Conservation (phyloP, 1,284 basidiomycete genomes). For the Cutaneotrichosporon sp. region DNA sequence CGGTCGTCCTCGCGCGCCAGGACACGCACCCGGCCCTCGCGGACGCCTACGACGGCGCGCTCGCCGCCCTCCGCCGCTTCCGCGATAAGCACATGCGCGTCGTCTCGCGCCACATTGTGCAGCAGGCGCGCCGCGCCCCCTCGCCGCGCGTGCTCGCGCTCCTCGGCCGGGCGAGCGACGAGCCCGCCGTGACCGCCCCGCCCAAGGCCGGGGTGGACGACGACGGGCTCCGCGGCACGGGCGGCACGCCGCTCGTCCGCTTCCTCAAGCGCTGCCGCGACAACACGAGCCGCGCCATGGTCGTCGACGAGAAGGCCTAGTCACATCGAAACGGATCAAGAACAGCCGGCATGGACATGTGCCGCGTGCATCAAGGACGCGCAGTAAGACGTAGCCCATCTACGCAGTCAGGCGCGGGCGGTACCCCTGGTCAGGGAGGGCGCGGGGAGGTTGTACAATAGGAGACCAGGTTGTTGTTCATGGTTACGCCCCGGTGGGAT, state of each 20-base stretch:
- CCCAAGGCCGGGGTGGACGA: slow-evolving; percentile 15
- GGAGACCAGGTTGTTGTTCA: slow-evolving; percentile 10
- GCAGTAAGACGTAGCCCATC: slow-evolving; percentile 12
- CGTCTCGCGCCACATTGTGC: slow-evolving; percentile 79
- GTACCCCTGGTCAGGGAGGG: slow-evolving; percentile 10
- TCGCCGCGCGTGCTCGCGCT: slow-evolving; percentile 37
- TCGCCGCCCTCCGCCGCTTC: slow-evolving; percentile 73
- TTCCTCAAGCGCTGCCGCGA: slow-evolving; percentile 80
- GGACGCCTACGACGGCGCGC: slow-evolving; percentile 71
- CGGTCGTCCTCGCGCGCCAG: slow-evolving; percentile 47
- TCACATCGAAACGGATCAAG: not conserved
- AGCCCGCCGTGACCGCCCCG: slow-evolving; percentile 10
- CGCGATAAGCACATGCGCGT: slow-evolving; percentile 86
- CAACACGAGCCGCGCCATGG: slow-evolving; percentile 68
- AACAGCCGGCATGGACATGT: slow-evolving; percentile 12
- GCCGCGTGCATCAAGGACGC: slow-evolving; percentile 10
- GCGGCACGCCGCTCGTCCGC: slow-evolving; percentile 77
- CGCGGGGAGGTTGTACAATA: slow-evolving; percentile 6
- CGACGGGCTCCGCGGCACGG: slow-evolving; percentile 72
- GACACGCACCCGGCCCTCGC: slow-evolving; percentile 54
- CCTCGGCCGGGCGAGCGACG: slow-evolving; percentile 27
- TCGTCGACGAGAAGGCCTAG: slow-evolving; percentile 22
- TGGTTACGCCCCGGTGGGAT: no score
- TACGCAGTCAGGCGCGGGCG: slow-evolving; percentile 10
- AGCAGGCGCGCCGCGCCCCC: slow-evolving; percentile 58